Percentiles rank a stretch among this genome's conserved stretches.
Evolutionary conservation across 495 filamentous ascomycete species (phyloP).

Genomic region (Darksidea phi): DNA sequence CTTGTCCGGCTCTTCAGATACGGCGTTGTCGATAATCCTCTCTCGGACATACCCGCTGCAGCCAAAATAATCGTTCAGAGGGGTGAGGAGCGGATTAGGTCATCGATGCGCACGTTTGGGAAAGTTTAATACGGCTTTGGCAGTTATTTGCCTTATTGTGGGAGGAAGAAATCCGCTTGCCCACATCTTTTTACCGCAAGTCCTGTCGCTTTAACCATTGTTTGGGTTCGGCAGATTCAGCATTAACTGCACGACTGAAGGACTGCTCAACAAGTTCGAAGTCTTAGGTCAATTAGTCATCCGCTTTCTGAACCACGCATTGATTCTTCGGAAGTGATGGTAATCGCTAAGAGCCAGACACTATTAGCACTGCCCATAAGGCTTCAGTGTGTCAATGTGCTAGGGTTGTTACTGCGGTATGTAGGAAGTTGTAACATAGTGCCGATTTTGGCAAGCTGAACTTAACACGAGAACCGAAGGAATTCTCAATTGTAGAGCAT

Average conservation of each 20-base stretch:
- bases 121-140: slow-evolving; percentile 36
- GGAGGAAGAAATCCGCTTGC: slow-evolving; percentile 47
- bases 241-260: slow-evolving; percentile 49
- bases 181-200: slow-evolving; percentile 66
- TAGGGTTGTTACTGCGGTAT: no score
- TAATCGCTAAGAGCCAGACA: no score
- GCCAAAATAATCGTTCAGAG: slow-evolving; percentile 56
- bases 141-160: not conserved
- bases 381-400: no score
- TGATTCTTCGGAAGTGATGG: slow-evolving; percentile 57
- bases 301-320: slow-evolving; percentile 36
- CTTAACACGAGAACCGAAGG: no score
- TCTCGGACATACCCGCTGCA: no score
- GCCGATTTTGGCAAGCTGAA: no score
- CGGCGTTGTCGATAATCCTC: no score
- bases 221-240: slow-evolving; percentile 58
- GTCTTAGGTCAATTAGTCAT: slow-evolving; percentile 44
- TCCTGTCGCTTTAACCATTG: slow-evolving; percentile 61
- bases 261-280: not conserved
- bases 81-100: slow-evolving; percentile 49
- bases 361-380: no score
- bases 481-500: no score
- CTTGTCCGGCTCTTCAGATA: no score
- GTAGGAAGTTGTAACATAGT: no score
- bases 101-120: no score